Evolutionary conservation across 208 protist species (phyloP).

Genomic region (Crithidia mellificae): DNA sequence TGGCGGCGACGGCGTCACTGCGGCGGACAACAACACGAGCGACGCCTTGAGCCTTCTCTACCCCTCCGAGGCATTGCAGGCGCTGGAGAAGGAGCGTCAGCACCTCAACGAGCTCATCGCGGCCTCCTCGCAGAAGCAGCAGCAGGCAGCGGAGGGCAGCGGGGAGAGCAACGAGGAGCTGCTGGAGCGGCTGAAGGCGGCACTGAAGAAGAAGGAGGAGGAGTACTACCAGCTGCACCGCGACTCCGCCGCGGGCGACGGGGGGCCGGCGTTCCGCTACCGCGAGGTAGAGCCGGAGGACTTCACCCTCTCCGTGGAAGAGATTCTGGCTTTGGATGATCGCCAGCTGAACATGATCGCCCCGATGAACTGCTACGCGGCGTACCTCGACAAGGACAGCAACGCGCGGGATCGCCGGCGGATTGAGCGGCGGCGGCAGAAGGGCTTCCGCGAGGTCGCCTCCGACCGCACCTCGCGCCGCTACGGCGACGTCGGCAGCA

Average conservation of each 20-base stretch:
- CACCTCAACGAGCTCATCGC: conserved; percentile 49
- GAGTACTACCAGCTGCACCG: conserved; percentile 87
- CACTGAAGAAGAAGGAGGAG: conserved; percentile 76
- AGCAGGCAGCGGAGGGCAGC: conserved; percentile 2
- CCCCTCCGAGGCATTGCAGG: conserved; percentile 50
- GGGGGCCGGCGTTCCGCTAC: conserved; percentile 71
- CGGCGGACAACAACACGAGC: conserved; percentile 6
- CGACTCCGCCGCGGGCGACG: conserved; percentile 36
- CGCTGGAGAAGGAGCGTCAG: conserved; percentile 46
- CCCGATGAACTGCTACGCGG: conserved; percentile 92
- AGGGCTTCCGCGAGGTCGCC: conserved; percentile 74
- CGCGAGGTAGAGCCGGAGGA: conserved; percentile 79
- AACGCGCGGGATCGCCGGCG: conserved; percentile 72
- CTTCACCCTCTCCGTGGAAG: conserved; percentile 83
- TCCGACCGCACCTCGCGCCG: conserved; percentile 68
- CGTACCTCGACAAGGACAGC: conserved; percentile 69
- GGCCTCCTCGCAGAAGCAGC: conserved; percentile 13
- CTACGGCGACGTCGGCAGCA: conserved; percentile 75
- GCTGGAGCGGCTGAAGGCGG: conserved; percentile 49
- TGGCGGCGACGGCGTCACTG: conserved; percentile 3
- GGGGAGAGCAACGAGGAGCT: conserved; percentile 30
- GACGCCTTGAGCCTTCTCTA: conserved; percentile 64
- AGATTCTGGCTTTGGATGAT: conserved; percentile 89
- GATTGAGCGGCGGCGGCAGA: conserved; percentile 54
- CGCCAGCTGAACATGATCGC: conserved; percentile 92